These are phyloP conservation scores for Takakia lepidozioides DNA, from an alignment of 225 moss, liverwort and hornwort genomes.

Conservation along the genomic window DNA sequence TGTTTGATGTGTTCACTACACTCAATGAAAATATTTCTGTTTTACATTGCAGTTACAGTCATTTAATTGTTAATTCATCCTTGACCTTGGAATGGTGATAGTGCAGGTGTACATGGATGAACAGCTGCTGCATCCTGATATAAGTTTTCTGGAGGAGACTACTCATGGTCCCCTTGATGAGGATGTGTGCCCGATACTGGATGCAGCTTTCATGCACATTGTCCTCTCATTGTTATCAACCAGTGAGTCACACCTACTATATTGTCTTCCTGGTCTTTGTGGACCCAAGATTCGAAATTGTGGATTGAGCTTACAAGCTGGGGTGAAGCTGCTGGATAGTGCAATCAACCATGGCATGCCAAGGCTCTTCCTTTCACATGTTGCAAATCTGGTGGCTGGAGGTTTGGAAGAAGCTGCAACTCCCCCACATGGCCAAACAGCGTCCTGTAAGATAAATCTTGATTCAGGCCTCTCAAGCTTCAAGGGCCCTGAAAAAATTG, in stretches of 20 bases:
- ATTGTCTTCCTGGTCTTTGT: constrained; percentile 2
- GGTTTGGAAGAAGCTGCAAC: constrained; percentile 22
- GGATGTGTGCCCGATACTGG: constrained; percentile 18
- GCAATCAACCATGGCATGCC: constrained; percentile 42
- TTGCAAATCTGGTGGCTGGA: constrained; percentile 37
- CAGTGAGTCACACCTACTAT: too few species aligned
- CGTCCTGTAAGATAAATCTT: too few species aligned
- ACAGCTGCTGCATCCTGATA: constrained; percentile 44
- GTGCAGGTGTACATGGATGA: constrained; percentile 79
- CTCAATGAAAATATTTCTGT: too few species aligned
- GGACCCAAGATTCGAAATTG: constrained; percentile 21
- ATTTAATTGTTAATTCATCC: too few species aligned
- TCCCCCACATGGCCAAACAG: too few species aligned
- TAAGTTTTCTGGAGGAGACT: constrained; percentile 41
- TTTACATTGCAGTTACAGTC: too few species aligned
- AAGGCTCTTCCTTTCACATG: constrained; percentile 39
- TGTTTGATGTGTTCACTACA: too few species aligned
- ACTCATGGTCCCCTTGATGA: too few species aligned
- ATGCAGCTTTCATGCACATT: constrained; percentile 45
- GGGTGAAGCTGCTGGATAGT: constrained; percentile 39
- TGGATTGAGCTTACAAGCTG: constrained; percentile 49
- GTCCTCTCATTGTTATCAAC: too few species aligned
- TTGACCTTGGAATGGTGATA: constrained; percentile 9
- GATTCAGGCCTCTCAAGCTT: constrained; percentile 7
- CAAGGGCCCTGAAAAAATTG: constrained; percentile 5